phyloP scores from a whole-genome alignment of 768 basidiomycete species.

The Cubamyces sp. region DNA sequence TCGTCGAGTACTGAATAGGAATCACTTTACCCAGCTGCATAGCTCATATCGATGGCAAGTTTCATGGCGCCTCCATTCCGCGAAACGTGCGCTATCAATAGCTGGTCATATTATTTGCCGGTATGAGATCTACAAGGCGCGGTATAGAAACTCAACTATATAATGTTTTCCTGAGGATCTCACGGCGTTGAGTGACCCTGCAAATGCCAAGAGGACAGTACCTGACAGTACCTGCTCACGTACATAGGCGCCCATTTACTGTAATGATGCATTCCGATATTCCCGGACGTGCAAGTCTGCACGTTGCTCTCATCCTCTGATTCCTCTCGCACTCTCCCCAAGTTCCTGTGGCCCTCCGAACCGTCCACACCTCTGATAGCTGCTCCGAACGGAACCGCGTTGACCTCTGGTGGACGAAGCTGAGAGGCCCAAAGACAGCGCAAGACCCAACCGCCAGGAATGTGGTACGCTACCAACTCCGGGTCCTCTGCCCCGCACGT shows the following conservation, averaged over 20 bases:
- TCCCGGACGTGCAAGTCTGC: slow-evolving; percentile 1
- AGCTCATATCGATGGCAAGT: too few species aligned
- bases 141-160: too few species aligned
- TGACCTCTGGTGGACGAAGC: neutral
- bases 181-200: too few species aligned
- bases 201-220: too few species aligned
- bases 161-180: neutral
- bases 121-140: too few species aligned
- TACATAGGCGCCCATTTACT: neutral
- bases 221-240: too few species aligned
- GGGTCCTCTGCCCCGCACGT: neutral
- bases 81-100: too few species aligned
- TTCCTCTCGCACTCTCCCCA: neutral
- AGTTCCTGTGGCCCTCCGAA: neutral
- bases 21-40: too few species aligned
- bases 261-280: neutral
- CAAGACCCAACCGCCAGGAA: neutral
- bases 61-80: too few species aligned
- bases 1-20: too few species aligned
- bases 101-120: too few species aligned
- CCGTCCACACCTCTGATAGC: neutral
- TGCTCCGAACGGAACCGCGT: neutral
- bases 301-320: neutral
- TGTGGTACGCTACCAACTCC: neutral
- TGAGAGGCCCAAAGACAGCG: neutral